Base-by-base conservation (phyloP, 768 basidiomycete species). In the Boletus sensibilis region DNA sequence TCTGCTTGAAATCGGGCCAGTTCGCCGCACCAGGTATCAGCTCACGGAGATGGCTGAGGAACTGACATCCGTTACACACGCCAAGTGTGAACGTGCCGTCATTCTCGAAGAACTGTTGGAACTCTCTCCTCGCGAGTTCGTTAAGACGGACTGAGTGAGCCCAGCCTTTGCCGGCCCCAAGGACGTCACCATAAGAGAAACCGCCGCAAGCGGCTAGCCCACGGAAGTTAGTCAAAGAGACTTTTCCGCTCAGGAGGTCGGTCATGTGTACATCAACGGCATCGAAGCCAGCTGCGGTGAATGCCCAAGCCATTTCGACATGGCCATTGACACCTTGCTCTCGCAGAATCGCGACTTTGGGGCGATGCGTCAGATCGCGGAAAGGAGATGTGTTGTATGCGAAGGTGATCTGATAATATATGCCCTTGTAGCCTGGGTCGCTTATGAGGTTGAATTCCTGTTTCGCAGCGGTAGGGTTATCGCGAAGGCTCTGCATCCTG, bases 261-360 rank as follows among this genome's bases (percentile, higher is more conserved):
- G 93, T 90, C 96, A 98, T 98, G 74, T 99, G 97, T 5, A 98
- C 92, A 68, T 99, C 97, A 51, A 98, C 79, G 10, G 96, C 89
- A 62, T 92, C 88, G 70, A 99, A 99, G 11, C 97, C 97, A 10
- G 94, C 94, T 3, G 84, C 89, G 8, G 87, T 81, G 77, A 99
- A 98, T 27, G 95, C 84, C 94, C 94, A 99, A 1, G 90, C 97
- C 97, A 99, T 98, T 76, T 99, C 97, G 31, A 92, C 78, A 48
- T 98, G 95, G 3, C 97, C 97, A 70, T 99, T 99, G 56, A 98
- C 94, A 58, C 97, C 97, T 69, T 98, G 97, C 73, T 99, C 97
- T 48, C 97, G 88, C 31, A 99, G 81, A 63, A 99, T 93, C 23
- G 95, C 96, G 29, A 99, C 92, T 69, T 85, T 88, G 9, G 97